phyloP scores from a whole-genome alignment of 257 asterid species.

The Solanum pinnatisectum region DNA sequence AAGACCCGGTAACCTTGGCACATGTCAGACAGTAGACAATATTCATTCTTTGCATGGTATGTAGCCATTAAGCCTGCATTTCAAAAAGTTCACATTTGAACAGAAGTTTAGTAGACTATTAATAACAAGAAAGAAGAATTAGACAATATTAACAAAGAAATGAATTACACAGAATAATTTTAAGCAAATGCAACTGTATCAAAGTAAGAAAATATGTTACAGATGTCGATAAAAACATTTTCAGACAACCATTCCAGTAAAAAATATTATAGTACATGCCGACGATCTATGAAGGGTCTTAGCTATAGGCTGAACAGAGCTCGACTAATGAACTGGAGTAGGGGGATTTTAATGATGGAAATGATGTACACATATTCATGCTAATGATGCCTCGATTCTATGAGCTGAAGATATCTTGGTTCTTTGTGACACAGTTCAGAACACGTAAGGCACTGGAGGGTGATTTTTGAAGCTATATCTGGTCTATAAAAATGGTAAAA shows the following conservation, averaged over 20 bases:
- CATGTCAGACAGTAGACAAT: constrained; percentile 90
- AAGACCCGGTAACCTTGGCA: constrained; percentile 85
- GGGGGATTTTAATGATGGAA: neutral
- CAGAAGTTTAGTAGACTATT: neutral
- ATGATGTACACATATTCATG: neutral
- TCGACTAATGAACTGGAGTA: neutral
- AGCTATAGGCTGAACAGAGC: neutral
- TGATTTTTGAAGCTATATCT: neutral
- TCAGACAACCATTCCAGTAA: neutral
- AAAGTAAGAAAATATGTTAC: neutral
- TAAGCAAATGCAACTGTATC: neutral
- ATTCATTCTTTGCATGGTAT: constrained; percentile 93
- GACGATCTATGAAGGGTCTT: neutral
- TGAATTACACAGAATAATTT: neutral
- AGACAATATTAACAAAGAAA: neutral
- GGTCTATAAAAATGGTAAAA: neutral
- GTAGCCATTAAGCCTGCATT: constrained; percentile 91
- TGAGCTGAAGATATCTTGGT: neutral
- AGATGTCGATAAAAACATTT: neutral
- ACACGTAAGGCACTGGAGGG: neutral
- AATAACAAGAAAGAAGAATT: neutral
- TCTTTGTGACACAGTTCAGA: neutral
- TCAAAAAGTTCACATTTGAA: neutral
- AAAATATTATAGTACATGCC: neutral
- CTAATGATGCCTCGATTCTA: neutral